A percentile compares a stretch with the other conserved stretches of the same genome.
These are phyloP conservation scores for Phaeotremella skinneri DNA, from an alignment of 768 basidiomycete species.

Conservation along the genomic window DNA sequence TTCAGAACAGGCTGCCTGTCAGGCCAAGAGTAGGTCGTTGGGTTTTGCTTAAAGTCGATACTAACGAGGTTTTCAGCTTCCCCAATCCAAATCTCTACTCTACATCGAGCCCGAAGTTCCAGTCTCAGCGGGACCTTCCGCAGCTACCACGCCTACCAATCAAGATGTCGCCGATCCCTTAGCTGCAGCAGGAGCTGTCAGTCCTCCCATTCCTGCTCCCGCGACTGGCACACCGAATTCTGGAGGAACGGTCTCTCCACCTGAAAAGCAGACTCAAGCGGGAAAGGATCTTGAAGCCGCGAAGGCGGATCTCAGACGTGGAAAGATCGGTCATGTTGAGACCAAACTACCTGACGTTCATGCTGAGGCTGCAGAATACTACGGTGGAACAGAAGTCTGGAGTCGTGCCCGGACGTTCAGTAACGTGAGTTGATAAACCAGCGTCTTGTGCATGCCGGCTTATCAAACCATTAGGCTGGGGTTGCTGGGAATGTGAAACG, in stretches of 20 bases:
- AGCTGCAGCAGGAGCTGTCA: slow-evolving; percentile 21
- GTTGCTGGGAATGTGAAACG: slow-evolving; percentile 71
- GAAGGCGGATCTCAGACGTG: slow-evolving; percentile 11
- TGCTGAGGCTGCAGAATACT: slow-evolving; percentile 75
- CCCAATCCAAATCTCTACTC: slow-evolving; percentile 47
- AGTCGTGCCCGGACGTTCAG: slow-evolving; percentile 85
- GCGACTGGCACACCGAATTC: not conserved
- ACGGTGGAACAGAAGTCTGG: slow-evolving; percentile 73
- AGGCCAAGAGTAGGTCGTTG: slow-evolving; percentile 15
- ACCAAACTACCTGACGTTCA: slow-evolving; percentile 54
- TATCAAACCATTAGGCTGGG: slow-evolving; percentile 58
- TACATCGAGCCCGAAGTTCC: slow-evolving; percentile 50
- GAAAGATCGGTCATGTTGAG: slow-evolving; percentile 30
- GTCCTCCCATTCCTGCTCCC: not conserved
- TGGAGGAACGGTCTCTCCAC: not conserved
- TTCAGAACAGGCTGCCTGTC: slow-evolving; percentile 4
- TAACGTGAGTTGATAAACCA: slow-evolving; percentile 59
- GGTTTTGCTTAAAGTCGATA: not conserved
- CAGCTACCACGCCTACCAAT: slow-evolving; percentile 29
- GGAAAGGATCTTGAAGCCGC: slow-evolving; percentile 6
- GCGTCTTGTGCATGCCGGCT: not conserved
- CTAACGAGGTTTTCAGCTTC: slow-evolving; percentile 31
- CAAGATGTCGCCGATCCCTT: slow-evolving; percentile 24
- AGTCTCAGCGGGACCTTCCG: slow-evolving; percentile 27
- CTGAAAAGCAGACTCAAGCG: not conserved